Evolutionary conservation across 2,329 filamentous ascomycete genomes (phyloP).

Genomic region (Claviceps sp.): DNA sequence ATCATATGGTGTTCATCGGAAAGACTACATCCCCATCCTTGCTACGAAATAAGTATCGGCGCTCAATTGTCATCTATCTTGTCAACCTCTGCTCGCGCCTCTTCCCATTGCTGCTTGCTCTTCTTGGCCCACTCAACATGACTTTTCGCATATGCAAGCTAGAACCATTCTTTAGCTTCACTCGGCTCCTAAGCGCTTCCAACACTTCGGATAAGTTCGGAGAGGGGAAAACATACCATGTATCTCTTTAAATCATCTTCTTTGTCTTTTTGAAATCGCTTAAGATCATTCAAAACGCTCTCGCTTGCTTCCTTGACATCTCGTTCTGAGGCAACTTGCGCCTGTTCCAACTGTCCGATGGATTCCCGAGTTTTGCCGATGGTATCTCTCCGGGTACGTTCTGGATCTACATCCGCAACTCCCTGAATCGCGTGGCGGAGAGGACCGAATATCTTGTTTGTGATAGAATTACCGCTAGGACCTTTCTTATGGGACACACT

Average conservation of each 20-base stretch:
- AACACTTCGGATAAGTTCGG: background rate
- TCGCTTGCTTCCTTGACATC: slow-evolving; percentile 88
- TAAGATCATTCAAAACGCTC: slow-evolving; percentile 78
- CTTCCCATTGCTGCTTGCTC: slow-evolving; percentile 81
- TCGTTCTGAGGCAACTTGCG: slow-evolving; percentile 72
- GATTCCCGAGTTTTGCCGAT: slow-evolving; percentile 93
- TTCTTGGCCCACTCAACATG: slow-evolving; percentile 92
- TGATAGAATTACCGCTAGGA: slow-evolving; percentile 79
- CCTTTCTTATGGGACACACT: slow-evolving; percentile 57
- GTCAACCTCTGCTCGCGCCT: slow-evolving; percentile 72
- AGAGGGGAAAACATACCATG: slow-evolving; percentile 57
- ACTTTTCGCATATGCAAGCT: slow-evolving; percentile 86
- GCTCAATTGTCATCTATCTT: slow-evolving; percentile 60
- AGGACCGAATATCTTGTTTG: slow-evolving; percentile 85
- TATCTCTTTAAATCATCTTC: slow-evolving; percentile 87
- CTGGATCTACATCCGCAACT: slow-evolving; percentile 90
- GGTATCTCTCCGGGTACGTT: slow-evolving; percentile 78
- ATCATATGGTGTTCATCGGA: background rate
- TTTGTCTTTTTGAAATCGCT: slow-evolving; percentile 88
- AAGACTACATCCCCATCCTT: background rate
- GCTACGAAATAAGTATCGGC: too few species aligned
- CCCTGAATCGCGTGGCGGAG: slow-evolving; percentile 93
- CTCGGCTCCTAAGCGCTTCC: background rate
- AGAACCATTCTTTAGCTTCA: slow-evolving; percentile 14
- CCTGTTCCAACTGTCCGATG: slow-evolving; percentile 76